Conservation (phyloP, 1,139 yeast species). For the Debaryomyces udenii region DNA sequence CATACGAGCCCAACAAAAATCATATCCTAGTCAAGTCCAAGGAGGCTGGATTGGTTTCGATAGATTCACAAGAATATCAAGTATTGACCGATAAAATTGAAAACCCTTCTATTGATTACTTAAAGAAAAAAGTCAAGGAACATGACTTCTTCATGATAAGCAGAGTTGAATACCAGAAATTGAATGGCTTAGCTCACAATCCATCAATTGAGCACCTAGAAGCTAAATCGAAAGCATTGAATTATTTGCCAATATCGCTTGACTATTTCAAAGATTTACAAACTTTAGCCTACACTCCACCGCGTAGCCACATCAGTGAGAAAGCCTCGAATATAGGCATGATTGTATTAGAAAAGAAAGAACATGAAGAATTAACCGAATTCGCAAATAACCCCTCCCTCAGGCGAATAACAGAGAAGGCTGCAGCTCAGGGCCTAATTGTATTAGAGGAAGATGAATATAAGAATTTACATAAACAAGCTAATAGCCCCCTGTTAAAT, state of each 20-base stretch:
- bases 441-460: not conserved
- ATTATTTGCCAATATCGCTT: conserved; percentile 11
- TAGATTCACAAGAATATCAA: conserved; percentile 20
- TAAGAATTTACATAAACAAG: conserved; percentile 15
- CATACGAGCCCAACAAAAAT: conserved; percentile 28
- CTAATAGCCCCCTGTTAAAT: conserved; percentile 28
- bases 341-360: not conserved
- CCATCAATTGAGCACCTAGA: conserved; percentile 22
- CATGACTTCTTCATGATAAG: not conserved
- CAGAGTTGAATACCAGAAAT: conserved; percentile 14
- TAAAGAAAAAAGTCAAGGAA: not conserved
- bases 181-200: conserved; percentile 25
- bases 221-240: conserved; percentile 16
- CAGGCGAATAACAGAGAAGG: conserved; percentile 18
- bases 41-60: conserved; percentile 17
- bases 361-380: conserved; percentile 1
- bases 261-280: conserved; percentile 17
- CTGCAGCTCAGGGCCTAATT: conserved; percentile 2
- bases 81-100: conserved; percentile 9
- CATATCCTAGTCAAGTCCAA: conserved; percentile 12
- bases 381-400: conserved; percentile 22
- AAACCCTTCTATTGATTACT: conserved; percentile 1
- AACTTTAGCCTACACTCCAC: conserved; percentile 22
- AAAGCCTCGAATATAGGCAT: conserved; percentile 12
- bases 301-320: conserved; percentile 18